phyloP scores from a whole-genome alignment of 163 green algal genomes.

The Chloroidium sp. region DNA sequence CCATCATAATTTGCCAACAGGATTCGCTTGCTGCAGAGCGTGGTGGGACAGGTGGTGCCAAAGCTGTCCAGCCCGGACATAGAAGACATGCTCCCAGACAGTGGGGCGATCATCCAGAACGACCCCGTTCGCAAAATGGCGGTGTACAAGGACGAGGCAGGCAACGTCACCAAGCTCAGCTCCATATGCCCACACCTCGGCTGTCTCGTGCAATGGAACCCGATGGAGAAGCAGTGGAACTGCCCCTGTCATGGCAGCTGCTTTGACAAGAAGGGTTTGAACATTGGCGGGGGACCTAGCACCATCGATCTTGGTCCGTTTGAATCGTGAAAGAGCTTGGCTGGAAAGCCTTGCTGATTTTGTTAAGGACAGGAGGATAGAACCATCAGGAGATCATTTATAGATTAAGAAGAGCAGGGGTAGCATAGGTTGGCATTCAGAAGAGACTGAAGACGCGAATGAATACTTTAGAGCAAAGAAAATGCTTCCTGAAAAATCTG shows the following conservation, averaged over 20 bases:
- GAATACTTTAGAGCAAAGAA: too few relatives aligned
- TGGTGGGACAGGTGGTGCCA: slow-evolving; percentile 5
- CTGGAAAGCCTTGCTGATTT: too few relatives aligned
- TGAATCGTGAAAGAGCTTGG: too few relatives aligned
- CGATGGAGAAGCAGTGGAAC: slow-evolving; percentile 25
- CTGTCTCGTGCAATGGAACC: slow-evolving; percentile 38
- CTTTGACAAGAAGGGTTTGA: slow-evolving; percentile 20
- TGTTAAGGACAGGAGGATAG: too few relatives aligned
- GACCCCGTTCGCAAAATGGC: slow-evolving; percentile 40
- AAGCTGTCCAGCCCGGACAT: slow-evolving; percentile 19
- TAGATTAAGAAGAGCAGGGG: too few relatives aligned
- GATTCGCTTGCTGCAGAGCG: not conserved
- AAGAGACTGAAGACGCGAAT: too few relatives aligned
- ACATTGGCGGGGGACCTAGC: slow-evolving; percentile 6
- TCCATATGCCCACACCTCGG: slow-evolving; percentile 59
- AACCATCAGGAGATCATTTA: too few relatives aligned
- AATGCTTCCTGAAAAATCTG: too few relatives aligned
- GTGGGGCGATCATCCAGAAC: slow-evolving; percentile 28
- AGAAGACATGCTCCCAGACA: slow-evolving; percentile 24
- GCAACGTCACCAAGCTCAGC: slow-evolving; percentile 30
- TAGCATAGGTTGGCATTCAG: too few relatives aligned
- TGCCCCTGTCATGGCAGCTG: slow-evolving; percentile 30
- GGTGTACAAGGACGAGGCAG: slow-evolving; percentile 49
- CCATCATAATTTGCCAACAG: too few relatives aligned
- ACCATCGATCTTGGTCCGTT: too few relatives aligned